Evolutionary conservation across 208 protist genomes (phyloP).

Genomic region (Crithidia thermophila): DNA sequence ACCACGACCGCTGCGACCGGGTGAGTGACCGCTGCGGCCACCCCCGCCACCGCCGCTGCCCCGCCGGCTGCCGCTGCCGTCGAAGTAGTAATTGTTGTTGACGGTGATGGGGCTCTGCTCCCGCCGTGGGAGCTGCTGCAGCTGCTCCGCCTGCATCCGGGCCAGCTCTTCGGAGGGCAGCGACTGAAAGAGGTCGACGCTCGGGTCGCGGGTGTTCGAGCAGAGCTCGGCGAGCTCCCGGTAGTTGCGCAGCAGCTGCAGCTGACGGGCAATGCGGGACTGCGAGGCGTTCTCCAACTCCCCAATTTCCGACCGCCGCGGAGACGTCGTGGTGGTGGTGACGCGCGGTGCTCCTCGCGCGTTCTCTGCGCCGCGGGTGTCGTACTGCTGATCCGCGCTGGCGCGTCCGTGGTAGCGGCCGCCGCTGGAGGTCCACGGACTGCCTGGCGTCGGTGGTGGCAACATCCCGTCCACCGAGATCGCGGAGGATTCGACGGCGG

Average conservation of each 20-base stretch:
- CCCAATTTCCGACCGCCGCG: slow-evolving; percentile 5
- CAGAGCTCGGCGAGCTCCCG: slow-evolving; percentile 60
- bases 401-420: slow-evolving; percentile 15
- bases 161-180: slow-evolving; percentile 50
- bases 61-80: not conserved
- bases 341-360: slow-evolving; percentile 15
- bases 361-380: not conserved
- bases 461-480: not conserved
- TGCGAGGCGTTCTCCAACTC: slow-evolving; percentile 47
- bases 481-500: not conserved
- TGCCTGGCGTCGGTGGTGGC: slow-evolving; percentile 13
- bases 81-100: slow-evolving; percentile 67
- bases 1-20: slow-evolving; percentile 8
- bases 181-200: slow-evolving; percentile 35
- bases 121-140: slow-evolving; percentile 24
- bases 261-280: slow-evolving; percentile 57
- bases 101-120: slow-evolving; percentile 50
- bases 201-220: slow-evolving; percentile 44
- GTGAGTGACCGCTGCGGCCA: not conserved
- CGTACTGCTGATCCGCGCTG: not conserved
- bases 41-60: slow-evolving; percentile 1
- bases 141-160: slow-evolving; percentile 36
- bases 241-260: slow-evolving; percentile 78
- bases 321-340: slow-evolving; percentile 23
- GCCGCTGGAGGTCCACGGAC: slow-evolving; percentile 11